Evolutionary conservation across 352 stramenopile genomes (phyloP), one percentile per base, ranked within the genome.

Genomic region (Phytophthora kernoviae): DNA sequence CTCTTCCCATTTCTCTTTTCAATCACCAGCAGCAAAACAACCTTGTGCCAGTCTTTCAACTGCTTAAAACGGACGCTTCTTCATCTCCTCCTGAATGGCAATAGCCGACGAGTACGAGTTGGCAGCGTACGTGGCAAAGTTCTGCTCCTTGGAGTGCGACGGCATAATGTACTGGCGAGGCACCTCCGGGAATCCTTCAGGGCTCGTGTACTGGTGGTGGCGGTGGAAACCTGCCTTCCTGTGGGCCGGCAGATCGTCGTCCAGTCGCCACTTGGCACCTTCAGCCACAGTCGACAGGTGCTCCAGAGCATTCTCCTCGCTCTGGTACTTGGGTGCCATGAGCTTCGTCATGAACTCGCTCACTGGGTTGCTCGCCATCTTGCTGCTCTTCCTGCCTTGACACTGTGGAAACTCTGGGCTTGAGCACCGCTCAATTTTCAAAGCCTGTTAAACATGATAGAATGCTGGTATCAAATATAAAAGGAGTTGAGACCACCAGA

Each of bases 31-130:
- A 51, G 4, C 21, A 49, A 15, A 18, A 8, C n/a, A n/a, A n/a
- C n/a, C 33, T 39, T 39, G 4, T n/a, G n/a, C n/a, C 14, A 10
- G n/a, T 20, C 37, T 21, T 26, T 27, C n/a, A 54, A n/a, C 30
- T 56, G 26, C 55, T 89, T 88, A 95, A 62, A 95, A 90, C 52
- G 73, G 79, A 56, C 86, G 86, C 49, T 75, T 74, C 70, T 91
- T 91, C 43, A 95, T 84, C 50, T 80, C 41, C 56, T 95, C 82
- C 48, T 87, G 75, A 59, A 95, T 79, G 32, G 84, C 86, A 60
- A 95, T 95, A 11, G 81, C 82, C 58, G 86, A 87, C 62, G 81
- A 73, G 78, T 93, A 93, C 74, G 86, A 95, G 73, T 95, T 95
- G 64, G 84, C 86, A 27, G 77, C 81, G 70, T 95, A 93, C 42